Percentiles rank a stretch among this genome's conserved stretches.
These are phyloP conservation scores for Russula compacta DNA, from an alignment of 768 basidiomycete genomes.

Conservation along the genomic window DNA sequence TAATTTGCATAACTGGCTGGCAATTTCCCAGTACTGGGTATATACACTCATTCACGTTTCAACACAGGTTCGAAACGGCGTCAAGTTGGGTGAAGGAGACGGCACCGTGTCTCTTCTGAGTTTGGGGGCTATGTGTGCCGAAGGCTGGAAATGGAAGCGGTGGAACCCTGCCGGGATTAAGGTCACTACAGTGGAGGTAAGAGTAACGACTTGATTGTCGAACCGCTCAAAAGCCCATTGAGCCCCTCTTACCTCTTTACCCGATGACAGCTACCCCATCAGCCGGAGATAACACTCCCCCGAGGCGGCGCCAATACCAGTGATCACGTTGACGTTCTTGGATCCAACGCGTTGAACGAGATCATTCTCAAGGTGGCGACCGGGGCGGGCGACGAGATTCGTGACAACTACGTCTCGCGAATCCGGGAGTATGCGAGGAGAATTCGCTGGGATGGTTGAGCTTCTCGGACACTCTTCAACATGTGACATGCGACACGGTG, in stretches of 20 bases:
- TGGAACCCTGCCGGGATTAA: constrained; percentile 93
- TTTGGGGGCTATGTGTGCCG: constrained; percentile 92
- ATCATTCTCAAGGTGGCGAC: constrained; percentile 87
- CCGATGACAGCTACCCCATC: constrained; percentile 61
- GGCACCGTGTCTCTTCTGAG: constrained; percentile 84
- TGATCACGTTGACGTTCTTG: constrained; percentile 69
- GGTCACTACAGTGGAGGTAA: constrained; percentile 79
- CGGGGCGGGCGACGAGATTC: constrained; percentile 65
- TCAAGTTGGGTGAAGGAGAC: constrained; percentile 91
- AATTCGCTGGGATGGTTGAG: constrained; percentile 34
- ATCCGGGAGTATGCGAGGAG: constrained; percentile 67
- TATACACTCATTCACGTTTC: neutral
- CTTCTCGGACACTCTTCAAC: neutral
- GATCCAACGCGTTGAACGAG: constrained; percentile 76
- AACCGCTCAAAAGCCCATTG: neutral
- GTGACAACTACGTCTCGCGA: constrained; percentile 61
- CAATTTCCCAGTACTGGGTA: too few relatives aligned
- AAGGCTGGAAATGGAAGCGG: constrained; percentile 80
- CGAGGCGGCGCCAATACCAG: constrained; percentile 89
- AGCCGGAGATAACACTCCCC: constrained; percentile 59
- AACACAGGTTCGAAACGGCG: constrained; percentile 62
- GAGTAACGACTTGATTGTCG: constrained; percentile 11
- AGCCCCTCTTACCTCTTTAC: neutral
- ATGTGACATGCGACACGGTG: too few relatives aligned
- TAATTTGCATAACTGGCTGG: neutral